Percentiles rank a stretch among this genome's conserved stretches.
Evolutionary conservation across 768 basidiomycete species (phyloP).

Genomic region (Cystofilobasidium bisporidii): DNA sequence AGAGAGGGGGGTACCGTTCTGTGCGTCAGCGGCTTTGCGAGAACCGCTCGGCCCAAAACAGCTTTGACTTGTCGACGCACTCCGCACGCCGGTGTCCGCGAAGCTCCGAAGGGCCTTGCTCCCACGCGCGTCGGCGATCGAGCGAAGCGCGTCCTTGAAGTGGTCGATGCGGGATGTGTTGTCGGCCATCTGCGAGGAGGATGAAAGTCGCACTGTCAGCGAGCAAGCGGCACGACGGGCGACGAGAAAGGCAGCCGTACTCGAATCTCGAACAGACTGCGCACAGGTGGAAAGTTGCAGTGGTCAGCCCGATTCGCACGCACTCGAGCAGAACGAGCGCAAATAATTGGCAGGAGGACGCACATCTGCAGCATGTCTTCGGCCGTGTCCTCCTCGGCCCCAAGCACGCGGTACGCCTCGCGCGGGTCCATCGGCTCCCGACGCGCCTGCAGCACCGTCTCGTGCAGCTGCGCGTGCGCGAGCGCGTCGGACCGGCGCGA

Average conservation of each 20-base stretch:
- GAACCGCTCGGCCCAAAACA: too few species aligned
- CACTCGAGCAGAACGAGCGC: background rate
- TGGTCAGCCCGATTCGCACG: background rate
- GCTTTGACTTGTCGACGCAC: too few species aligned
- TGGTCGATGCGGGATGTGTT: background rate
- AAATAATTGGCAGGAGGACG: slow-evolving; percentile 28
- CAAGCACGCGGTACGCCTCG: slow-evolving; percentile 61
- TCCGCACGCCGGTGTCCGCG: slow-evolving; percentile 58
- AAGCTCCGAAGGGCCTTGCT: slow-evolving; percentile 63
- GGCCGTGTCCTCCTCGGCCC: slow-evolving; percentile 59
- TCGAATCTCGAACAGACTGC: slow-evolving; percentile 45
- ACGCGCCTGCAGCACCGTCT: slow-evolving; percentile 40
- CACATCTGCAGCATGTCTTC: slow-evolving; percentile 63
- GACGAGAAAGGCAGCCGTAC: slow-evolving; percentile 14
- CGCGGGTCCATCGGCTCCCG: slow-evolving; percentile 57
- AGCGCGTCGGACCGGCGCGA: slow-evolving; percentile 46
- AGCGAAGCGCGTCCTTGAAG: slow-evolving; percentile 27
- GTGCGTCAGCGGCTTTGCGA: too few species aligned
- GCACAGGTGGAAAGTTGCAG: slow-evolving; percentile 31
- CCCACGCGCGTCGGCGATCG: slow-evolving; percentile 62
- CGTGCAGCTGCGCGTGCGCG: slow-evolving; percentile 46
- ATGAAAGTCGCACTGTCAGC: background rate
- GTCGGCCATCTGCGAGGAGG: slow-evolving; percentile 24
- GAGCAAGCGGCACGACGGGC: slow-evolving; percentile 36
- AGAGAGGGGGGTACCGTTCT: too few species aligned